phyloP scores from a whole-genome alignment of 805 yeast species.

The Pichia occidentalis region DNA sequence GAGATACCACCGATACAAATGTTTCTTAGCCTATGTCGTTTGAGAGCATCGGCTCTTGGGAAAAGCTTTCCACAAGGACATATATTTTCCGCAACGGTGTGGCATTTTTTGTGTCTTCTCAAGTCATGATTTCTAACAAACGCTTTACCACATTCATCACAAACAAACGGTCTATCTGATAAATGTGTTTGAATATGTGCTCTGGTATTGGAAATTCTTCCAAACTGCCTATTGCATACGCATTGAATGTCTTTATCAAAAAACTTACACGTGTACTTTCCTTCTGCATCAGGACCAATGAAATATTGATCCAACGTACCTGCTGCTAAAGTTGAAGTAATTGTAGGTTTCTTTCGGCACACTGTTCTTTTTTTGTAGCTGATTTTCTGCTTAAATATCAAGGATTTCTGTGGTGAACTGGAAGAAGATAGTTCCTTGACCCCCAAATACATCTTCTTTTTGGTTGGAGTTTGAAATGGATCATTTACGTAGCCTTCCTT shows the following conservation, averaged over 20 bases:
- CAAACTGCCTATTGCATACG: slow-evolving; percentile 75
- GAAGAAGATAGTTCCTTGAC: no score
- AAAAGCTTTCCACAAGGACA: slow-evolving; percentile 96
- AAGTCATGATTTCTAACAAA: slow-evolving; percentile 96
- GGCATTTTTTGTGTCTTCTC: slow-evolving; percentile 83
- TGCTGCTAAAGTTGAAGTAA: slow-evolving; percentile 71
- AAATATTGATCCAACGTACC: slow-evolving; percentile 84
- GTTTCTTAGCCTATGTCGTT: slow-evolving; percentile 69
- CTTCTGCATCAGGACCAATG: slow-evolving; percentile 69
- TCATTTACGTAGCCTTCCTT: slow-evolving; percentile 18
- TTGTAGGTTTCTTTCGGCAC: slow-evolving; percentile 40
- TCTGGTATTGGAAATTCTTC: slow-evolving; percentile 84
- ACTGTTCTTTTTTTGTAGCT: slow-evolving; percentile 40
- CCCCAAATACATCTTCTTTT: no score
- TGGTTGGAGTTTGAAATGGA: slow-evolving; percentile 27
- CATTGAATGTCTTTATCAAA: slow-evolving; percentile 27
- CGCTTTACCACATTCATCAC: slow-evolving; percentile 70
- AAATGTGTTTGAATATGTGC: slow-evolving; percentile 96
- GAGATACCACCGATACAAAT: slow-evolving; percentile 74
- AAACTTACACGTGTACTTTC: slow-evolving; percentile 66
- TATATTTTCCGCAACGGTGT: slow-evolving; percentile 58
- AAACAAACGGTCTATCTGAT: slow-evolving; percentile 86
- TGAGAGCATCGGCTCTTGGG: slow-evolving; percentile 82
- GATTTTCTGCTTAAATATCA: slow-evolving; percentile 24
- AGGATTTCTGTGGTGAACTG: slow-evolving; percentile 31